Evolutionary conservation across 179 eudicot species (phyloP), one percentile per base, ranked within the genome.

Genomic region (Vitellaria paradoxa): DNA sequence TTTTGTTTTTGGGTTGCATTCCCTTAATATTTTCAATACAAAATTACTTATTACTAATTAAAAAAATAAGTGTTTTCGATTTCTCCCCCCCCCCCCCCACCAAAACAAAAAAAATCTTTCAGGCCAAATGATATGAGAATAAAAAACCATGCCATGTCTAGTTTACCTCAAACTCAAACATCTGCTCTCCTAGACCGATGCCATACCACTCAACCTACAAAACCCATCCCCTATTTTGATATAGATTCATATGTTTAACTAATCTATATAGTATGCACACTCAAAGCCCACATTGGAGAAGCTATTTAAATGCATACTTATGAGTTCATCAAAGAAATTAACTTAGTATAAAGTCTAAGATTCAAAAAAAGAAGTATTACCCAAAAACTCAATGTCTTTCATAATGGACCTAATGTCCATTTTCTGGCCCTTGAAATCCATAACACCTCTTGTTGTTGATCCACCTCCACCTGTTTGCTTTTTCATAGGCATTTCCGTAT

Each of bases 351-450:
- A 65, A 75, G 49, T 18, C 13, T 30, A 60, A 56, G 37, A 30
- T 30, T 30, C n/a, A 40, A 10, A 15, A 15, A 7, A 69, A 56
- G 74, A 72, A 52, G 6, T 5, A 55, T 42, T 85, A 90, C 97
- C 92, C 62, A 92, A 79, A 73, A 79, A 87, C 75, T 90, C 88
- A 55, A 92, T 87, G 64, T 92, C 94, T 81, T 89, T 91, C 84
- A 87, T 79, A 61, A 91, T 89, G 68, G 89, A 82, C 77, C 82
- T 86, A 23, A 89, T 81, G 79, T 91, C 88, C 84, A 86, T 80
- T 63, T 78, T 87, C 26, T 64, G 85, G 76, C 82, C 92, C 78
- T 86, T 80, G 47, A 81, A 69, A 73, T 86, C 88, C 85, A 81
- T 76, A 37, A 40, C 53, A 63, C 81, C 81, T 65, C 68, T 76